Evolutionary conservation across 768 basidiomycete species (phyloP).

Genomic region (Polyporus arcularius): DNA sequence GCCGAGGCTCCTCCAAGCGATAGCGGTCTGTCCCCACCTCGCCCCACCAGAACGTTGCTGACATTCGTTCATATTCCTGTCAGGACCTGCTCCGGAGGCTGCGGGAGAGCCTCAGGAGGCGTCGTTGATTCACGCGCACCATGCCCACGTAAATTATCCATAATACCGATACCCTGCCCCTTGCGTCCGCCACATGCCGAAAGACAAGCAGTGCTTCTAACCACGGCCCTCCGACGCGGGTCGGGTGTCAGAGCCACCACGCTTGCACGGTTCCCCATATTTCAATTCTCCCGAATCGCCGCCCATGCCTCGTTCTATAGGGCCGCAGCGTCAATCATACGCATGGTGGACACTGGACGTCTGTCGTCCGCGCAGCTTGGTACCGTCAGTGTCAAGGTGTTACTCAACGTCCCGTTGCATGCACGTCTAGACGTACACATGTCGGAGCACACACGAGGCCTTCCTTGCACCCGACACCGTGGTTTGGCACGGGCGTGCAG

Average conservation of each 20-base stretch:
- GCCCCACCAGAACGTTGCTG: neutral
- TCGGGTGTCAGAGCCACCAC: neutral
- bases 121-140: neutral
- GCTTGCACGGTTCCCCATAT: neutral
- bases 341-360: neutral
- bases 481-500: no score
- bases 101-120: neutral
- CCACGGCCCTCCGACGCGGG: neutral
- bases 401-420: no score
- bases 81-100: slow-evolving; percentile 4
- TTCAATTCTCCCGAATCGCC: neutral
- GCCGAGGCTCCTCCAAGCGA: neutral
- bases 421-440: no score
- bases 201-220: neutral
- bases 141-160: neutral
- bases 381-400: no score
- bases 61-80: neutral
- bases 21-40: neutral
- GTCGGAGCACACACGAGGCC: no score
- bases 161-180: no score
- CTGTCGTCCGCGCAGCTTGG: neutral
- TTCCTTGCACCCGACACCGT: no score
- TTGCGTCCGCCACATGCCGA: neutral
- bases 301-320: neutral
- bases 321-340: neutral